phyloP scores from a whole-genome alignment of 148 eudicot species.

The Rhododendron mucronatum region DNA sequence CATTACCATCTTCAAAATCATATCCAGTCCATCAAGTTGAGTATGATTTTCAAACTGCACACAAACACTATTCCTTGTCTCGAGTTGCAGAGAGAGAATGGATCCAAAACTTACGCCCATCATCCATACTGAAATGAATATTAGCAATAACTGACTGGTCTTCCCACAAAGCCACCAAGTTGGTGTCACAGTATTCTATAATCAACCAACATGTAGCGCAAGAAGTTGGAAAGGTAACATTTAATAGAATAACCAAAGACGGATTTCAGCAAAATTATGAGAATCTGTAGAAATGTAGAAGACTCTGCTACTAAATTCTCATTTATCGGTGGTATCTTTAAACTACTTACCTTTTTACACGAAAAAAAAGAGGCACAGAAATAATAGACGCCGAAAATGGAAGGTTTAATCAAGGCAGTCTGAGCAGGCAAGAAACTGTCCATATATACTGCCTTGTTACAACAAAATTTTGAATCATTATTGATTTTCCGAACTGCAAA shows the following conservation, averaged over 20 bases:
- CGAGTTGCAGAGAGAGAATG: too few relatives aligned
- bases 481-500: neutral
- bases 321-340: neutral
- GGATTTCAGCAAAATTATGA: neutral
- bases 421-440: neutral
- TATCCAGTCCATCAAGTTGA: neutral
- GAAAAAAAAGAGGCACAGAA: neutral
- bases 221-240: neutral
- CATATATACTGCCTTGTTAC: neutral
- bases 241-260: neutral
- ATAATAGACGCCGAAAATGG: neutral
- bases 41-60: neutral
- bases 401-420: neutral
- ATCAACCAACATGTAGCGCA: neutral
- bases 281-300: neutral
- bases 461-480: neutral
- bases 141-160: neutral
- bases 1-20: neutral
- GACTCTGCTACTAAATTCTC: neutral
- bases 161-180: neutral
- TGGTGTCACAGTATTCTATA: neutral
- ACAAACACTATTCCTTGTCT: neutral
- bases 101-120: neutral
- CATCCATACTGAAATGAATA: neutral
- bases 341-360: neutral